Conservation (phyloP, 768 basidiomycete genomes). For the Phanerodontia chrysosporium region DNA sequence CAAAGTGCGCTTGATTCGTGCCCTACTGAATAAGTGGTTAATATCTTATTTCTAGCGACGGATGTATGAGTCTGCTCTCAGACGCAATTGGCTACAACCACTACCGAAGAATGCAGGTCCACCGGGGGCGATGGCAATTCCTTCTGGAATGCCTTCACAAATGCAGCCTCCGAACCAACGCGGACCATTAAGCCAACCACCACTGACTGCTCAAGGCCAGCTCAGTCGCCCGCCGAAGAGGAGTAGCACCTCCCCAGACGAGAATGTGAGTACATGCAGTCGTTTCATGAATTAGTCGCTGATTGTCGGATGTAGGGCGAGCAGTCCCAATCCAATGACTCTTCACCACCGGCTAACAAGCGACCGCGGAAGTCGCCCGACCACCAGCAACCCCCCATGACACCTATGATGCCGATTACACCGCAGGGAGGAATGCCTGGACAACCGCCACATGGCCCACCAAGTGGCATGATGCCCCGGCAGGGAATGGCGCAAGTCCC, state of each 20-base stretch:
- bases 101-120: background rate
- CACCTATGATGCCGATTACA: conserved; percentile 29
- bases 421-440: conserved; percentile 27
- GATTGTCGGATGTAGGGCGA: conserved; percentile 24
- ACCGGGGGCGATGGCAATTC: conserved; percentile 33
- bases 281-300: too few species aligned
- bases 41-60: too few species aligned
- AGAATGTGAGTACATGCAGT: conserved; percentile 31
- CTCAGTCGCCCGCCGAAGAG: conserved; percentile 25
- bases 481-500: conserved; percentile 7
- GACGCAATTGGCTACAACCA: too few species aligned
- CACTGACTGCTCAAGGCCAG: conserved; percentile 13
- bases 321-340: conserved; percentile 25
- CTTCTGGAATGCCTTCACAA: too few species aligned
- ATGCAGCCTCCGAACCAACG: conserved; percentile 28
- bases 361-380: conserved; percentile 29
- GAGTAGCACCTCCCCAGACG: conserved; percentile 33
- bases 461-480: conserved; percentile 35
- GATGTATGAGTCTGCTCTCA: too few species aligned
- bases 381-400: conserved; percentile 30
- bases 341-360: conserved; percentile 30
- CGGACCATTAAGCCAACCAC: conserved; percentile 17
- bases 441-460: conserved; percentile 31
- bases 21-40: too few species aligned
- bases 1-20: conserved; percentile 49